Evolutionary conservation across 2,329 filamentous ascomycete species (phyloP).

Genomic region (Teratosphaeria nubilosa): DNA sequence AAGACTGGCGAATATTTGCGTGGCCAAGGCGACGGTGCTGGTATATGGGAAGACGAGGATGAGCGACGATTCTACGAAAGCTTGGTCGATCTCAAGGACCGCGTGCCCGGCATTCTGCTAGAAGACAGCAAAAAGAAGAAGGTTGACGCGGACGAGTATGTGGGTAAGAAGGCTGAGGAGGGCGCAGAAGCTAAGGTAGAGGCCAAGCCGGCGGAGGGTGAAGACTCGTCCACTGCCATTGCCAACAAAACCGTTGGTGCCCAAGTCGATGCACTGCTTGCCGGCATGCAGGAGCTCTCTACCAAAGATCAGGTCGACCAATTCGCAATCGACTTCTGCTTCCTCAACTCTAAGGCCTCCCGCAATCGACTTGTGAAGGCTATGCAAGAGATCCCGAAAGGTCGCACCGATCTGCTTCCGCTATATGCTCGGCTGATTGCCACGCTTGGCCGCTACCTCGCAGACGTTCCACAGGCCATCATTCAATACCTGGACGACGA

Average conservation of each 20-base stretch:
- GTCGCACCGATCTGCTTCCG: conserved; percentile 79
- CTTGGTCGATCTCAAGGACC: conserved; percentile 85
- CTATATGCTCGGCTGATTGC: conserved; percentile 88
- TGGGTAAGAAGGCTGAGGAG: conserved; percentile 61
- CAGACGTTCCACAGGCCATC: conserved; percentile 83
- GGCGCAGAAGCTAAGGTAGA: conserved; percentile 32
- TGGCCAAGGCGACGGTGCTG: conserved; percentile 78
- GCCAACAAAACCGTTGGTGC: conserved; percentile 96
- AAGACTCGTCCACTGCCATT: conserved; percentile 87
- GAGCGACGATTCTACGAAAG: conserved; percentile 98
- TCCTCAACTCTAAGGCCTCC: conserved; percentile 95
- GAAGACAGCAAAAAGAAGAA: conserved; percentile 97
- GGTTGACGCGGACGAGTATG: conserved; percentile 65
- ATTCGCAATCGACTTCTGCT: conserved; percentile 92
- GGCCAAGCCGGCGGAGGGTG: conserved; percentile 47
- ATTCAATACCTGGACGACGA: conserved; percentile 91
- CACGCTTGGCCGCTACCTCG: conserved; percentile 86
- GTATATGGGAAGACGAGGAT: conserved; percentile 98
- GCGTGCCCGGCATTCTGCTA: conserved; percentile 84
- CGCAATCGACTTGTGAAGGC: conserved; percentile 89
- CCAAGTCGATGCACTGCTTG: conserved; percentile 83
- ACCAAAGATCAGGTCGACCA: conserved; percentile 89
- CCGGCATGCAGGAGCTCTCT: conserved; percentile 80
- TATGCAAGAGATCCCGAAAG: conserved; percentile 88
- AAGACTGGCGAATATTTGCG: conserved; percentile 90